A percentile compares a stretch with the other conserved stretches of the same genome.
Conservation (phyloP, 1,139 yeast genomes). For the Taphrina pruni region DNA sequence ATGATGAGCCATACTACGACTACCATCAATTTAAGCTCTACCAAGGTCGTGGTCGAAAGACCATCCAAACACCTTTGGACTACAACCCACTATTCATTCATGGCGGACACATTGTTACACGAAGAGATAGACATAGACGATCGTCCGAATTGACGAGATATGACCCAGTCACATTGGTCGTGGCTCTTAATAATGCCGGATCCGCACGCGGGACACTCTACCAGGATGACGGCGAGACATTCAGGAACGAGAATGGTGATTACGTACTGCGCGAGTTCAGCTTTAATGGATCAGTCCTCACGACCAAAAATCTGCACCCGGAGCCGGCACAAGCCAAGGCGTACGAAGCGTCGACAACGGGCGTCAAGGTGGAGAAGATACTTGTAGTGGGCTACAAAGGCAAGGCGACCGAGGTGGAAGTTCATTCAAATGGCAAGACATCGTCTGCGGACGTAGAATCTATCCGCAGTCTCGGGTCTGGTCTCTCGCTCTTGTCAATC, state of each 20-base stretch:
- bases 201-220: slow-evolving; percentile 69
- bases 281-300: slow-evolving; percentile 44
- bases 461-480: slow-evolving; percentile 42
- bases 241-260: slow-evolving; percentile 61
- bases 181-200: slow-evolving; percentile 63
- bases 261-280: slow-evolving; percentile 54
- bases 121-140: slow-evolving; percentile 77
- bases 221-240: slow-evolving; percentile 84
- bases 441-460: slow-evolving; percentile 53
- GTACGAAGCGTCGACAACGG: slow-evolving; percentile 49
- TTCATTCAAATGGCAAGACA: slow-evolving; percentile 53
- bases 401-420: slow-evolving; percentile 44
- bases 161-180: slow-evolving; percentile 82
- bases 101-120: slow-evolving; percentile 76
- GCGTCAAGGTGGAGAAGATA: slow-evolving; percentile 63
- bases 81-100: slow-evolving; percentile 74
- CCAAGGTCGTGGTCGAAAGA: slow-evolving; percentile 54
- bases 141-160: slow-evolving; percentile 73
- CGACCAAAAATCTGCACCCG: slow-evolving; percentile 45
- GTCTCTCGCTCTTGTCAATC: slow-evolving; percentile 52
- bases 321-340: slow-evolving; percentile 47
- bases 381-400: slow-evolving; percentile 57
- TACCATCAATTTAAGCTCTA: slow-evolving; percentile 63
- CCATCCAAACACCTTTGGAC: slow-evolving; percentile 60
- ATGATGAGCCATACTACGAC: slow-evolving; percentile 57